Conservation (phyloP, 2,329 filamentous ascomycete genomes). For the Botrytis aclada region DNA sequence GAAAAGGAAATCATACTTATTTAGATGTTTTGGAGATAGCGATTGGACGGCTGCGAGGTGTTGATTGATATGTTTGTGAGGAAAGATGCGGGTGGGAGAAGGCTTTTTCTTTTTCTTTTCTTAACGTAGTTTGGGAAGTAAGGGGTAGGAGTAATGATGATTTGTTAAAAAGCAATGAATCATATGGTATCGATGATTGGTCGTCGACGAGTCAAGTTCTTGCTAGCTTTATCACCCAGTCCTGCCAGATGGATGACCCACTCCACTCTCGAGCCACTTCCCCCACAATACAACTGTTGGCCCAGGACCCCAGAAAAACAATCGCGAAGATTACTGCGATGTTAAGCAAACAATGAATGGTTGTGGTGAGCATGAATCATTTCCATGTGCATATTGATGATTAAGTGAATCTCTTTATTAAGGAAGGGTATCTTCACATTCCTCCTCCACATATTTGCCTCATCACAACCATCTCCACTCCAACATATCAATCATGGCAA, state of each 20-base stretch:
- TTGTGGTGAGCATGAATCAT: not conserved
- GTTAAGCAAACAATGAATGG: no score
- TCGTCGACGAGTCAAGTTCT: not conserved
- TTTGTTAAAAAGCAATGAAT: not conserved
- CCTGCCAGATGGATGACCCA: not conserved
- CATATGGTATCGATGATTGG: not conserved
- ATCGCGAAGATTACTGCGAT: not conserved
- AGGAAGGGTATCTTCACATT: not conserved
- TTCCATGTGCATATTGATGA: not conserved
- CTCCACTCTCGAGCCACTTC: not conserved
- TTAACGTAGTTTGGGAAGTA: not conserved
- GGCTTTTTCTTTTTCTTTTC: not conserved
- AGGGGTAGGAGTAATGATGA: not conserved
- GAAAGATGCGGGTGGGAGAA: not conserved
- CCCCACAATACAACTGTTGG: not conserved
- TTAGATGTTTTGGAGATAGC: not conserved
- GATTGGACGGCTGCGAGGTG: not conserved
- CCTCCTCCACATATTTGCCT: not conserved
- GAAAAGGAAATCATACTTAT: not conserved
- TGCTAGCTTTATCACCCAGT: not conserved
- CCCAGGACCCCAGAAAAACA: not conserved
- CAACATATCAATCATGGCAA: not conserved
- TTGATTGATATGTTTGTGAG: not conserved
- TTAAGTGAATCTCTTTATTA: not conserved
- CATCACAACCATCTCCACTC: no score